Conservation (phyloP, 805 yeast species). For the Saccharomyces jurei region DNA sequence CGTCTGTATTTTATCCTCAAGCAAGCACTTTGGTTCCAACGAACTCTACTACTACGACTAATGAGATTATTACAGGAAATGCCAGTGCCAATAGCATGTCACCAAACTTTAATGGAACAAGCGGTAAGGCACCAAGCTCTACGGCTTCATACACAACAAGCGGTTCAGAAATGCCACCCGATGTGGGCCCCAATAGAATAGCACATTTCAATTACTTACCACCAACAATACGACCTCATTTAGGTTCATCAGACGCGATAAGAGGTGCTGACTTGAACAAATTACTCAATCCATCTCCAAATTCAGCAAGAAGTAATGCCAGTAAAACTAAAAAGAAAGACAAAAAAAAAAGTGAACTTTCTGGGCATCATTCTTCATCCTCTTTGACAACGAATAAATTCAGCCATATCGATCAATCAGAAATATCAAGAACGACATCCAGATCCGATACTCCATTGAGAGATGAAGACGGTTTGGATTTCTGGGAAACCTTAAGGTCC, state of each 20-base stretch:
- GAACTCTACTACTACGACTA: not conserved
- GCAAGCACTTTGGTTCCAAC: not conserved
- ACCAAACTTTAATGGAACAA: not conserved
- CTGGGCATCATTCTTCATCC: slow-evolving; percentile 3
- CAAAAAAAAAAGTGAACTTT: slow-evolving; percentile 6
- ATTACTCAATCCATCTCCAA: slow-evolving; percentile 34
- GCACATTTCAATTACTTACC: slow-evolving; percentile 72
- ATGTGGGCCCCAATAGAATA: slow-evolving; percentile 46
- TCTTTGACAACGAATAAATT: not conserved
- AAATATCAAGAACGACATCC: slow-evolving; percentile 5
- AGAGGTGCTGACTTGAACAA: slow-evolving; percentile 39
- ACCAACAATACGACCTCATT: slow-evolving; percentile 64
- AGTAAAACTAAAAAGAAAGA: slow-evolving; percentile 8
- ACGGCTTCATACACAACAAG: slow-evolving; percentile 17
- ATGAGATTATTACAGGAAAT: not conserved
- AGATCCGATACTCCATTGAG: not conserved
- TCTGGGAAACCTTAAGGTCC: slow-evolving; percentile 63
- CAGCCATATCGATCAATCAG: slow-evolving; percentile 2
- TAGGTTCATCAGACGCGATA: slow-evolving; percentile 50
- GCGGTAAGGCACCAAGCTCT: slow-evolving; percentile 10
- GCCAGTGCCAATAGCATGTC: not conserved
- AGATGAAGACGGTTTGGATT: slow-evolving; percentile 56
- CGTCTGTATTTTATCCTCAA: not conserved
- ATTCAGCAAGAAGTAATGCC: not conserved
- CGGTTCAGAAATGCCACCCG: slow-evolving; percentile 27